A percentile compares a stretch with the other conserved stretches of the same genome.
phyloP scores from a whole-genome alignment of 2,329 filamentous ascomycete species.

The Penicillium sp. region DNA sequence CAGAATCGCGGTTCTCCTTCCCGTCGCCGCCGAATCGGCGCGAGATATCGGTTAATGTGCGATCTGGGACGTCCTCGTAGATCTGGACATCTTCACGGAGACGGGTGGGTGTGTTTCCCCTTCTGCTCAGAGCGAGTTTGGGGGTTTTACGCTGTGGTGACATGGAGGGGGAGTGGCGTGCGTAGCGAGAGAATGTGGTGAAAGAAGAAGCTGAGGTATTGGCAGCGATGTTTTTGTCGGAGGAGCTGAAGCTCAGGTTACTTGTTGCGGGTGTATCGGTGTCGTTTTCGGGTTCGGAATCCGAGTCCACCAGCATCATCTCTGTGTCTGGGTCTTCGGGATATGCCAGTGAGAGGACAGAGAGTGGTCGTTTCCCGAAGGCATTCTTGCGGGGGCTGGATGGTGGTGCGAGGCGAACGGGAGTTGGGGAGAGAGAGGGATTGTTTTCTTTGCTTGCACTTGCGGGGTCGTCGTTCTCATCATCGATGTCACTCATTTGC shows the following conservation, averaged over 20 bases:
- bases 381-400: conserved; percentile 34
- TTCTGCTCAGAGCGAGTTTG: conserved; percentile 29
- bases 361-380: conserved; percentile 45
- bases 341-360: conserved; percentile 38
- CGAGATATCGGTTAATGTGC: conserved; percentile 11
- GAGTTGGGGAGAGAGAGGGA: conserved; percentile 41
- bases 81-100: conserved; percentile 32
- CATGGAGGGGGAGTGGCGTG: conserved; percentile 13
- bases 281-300: conserved; percentile 24
- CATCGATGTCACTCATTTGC: conserved; percentile 19
- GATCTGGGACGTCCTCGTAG: conserved; percentile 32
- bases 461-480: conserved; percentile 23
- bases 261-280: neutral
- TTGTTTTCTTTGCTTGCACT: conserved; percentile 53
- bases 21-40: conserved; percentile 20
- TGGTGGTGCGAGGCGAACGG: conserved; percentile 36
- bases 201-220: conserved; percentile 28
- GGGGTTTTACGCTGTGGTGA: conserved; percentile 38
- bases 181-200: neutral
- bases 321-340: conserved; percentile 33
- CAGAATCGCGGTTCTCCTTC: conserved; percentile 25
- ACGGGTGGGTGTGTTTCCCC: conserved; percentile 25
- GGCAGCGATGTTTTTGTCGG: conserved; percentile 44
- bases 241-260: conserved; percentile 30
- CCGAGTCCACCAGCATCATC: conserved; percentile 29